Percentiles rank a stretch among this genome's conserved stretches.
phyloP scores from a whole-genome alignment of 345 rosid species.

The Eucalyptus erythrocorys region DNA sequence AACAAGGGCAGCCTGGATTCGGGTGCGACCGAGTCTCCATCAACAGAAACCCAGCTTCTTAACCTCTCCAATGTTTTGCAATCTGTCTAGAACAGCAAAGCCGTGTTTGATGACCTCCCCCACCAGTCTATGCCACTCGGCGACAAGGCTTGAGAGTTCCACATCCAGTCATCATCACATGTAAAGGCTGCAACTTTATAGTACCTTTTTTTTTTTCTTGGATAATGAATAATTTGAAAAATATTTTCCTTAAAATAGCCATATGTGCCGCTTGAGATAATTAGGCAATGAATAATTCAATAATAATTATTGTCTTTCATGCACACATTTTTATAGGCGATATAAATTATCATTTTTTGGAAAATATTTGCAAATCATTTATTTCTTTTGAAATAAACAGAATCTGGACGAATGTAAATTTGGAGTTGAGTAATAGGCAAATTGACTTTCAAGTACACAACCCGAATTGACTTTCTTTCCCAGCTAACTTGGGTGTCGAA shows the following conservation, averaged over 20 bases:
- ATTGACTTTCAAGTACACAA: background rate
- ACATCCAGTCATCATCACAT: background rate
- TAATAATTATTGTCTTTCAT: too few relatives aligned
- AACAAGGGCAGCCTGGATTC: background rate
- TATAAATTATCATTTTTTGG: fast-evolving
- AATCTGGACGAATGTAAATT: too few relatives aligned
- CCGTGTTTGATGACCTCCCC: background rate
- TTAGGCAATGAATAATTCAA: too few relatives aligned
- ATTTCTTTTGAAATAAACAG: fast-evolving
- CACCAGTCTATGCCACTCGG: background rate
- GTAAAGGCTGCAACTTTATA: background rate
- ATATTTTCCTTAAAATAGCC: too few relatives aligned
- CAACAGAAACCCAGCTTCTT: background rate
- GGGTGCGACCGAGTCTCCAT: fast-evolving
- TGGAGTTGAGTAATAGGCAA: background rate
- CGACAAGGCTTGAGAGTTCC: background rate
- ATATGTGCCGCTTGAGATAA: too few relatives aligned
- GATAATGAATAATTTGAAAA: fast-evolving
- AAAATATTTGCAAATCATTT: too few relatives aligned
- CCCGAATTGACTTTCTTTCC: background rate
- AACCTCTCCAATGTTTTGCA: background rate
- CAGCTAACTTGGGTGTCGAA: background rate
- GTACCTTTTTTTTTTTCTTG: fast-evolving
- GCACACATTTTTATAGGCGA: fast-evolving
- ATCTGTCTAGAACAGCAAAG: background rate